phyloP scores from a whole-genome alignment of 345 rosid genomes.

The Salix udensis region DNA sequence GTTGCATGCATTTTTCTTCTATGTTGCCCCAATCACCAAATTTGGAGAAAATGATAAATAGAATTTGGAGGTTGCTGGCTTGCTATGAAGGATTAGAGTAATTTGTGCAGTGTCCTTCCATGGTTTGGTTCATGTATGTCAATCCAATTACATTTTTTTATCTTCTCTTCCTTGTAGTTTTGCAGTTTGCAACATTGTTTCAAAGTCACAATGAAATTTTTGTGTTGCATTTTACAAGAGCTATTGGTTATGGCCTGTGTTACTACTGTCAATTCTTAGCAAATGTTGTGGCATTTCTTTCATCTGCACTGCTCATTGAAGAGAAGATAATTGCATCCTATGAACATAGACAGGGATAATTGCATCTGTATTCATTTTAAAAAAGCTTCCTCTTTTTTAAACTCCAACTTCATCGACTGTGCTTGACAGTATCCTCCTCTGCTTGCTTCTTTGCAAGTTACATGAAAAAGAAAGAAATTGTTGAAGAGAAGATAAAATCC shows the following conservation, averaged over 20 bases:
- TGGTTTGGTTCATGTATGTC: conserved; percentile 24
- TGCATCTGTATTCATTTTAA: too few species aligned
- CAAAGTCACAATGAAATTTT: not conserved
- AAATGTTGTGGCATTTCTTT: not conserved
- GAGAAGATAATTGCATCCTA: too few species aligned
- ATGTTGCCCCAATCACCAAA: conserved; percentile 18
- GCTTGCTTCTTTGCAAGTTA: not conserved
- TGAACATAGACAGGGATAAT: too few species aligned
- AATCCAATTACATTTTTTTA: not conserved
- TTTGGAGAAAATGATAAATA: not conserved
- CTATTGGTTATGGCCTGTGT: not conserved
- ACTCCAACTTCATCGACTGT: not conserved
- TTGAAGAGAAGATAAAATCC: not conserved
- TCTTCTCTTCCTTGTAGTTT: conserved; percentile 19
- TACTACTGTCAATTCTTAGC: not conserved
- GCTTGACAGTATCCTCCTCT: not conserved
- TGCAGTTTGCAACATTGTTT: conserved; percentile 16
- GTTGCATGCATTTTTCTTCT: not conserved
- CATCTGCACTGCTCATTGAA: too few species aligned
- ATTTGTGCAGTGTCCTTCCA: conserved; percentile 14
- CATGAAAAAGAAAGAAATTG: not conserved
- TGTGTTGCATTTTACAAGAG: not conserved
- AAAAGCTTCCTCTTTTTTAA: not conserved
- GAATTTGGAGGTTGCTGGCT: conserved; percentile 14
- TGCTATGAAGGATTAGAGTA: conserved; percentile 8